phyloP scores from a whole-genome alignment of 1,284 basidiomycete genomes.

The Papiliotrema laurentii region DNA sequence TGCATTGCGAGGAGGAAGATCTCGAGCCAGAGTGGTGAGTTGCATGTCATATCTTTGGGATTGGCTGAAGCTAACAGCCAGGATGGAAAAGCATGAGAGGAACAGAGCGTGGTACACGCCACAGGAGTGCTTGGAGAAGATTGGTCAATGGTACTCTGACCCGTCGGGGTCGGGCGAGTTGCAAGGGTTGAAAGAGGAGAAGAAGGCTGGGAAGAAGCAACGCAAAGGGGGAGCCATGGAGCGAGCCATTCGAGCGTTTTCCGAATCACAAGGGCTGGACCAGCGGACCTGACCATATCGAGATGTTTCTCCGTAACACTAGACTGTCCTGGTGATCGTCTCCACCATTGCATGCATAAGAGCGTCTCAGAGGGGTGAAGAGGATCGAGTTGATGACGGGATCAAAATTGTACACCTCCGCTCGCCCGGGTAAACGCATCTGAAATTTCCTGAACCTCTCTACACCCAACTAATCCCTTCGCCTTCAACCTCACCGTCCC shows the following conservation, averaged over 20 bases:
- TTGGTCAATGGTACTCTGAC: slow-evolving; percentile 28
- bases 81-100: slow-evolving; percentile 35
- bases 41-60: background rate
- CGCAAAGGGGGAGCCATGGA: slow-evolving; percentile 35
- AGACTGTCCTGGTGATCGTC: too few species aligned
- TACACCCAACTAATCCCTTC: background rate
- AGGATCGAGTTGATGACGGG: background rate
- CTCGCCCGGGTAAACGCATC: background rate
- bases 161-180: slow-evolving; percentile 1
- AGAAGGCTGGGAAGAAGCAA: slow-evolving; percentile 26
- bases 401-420: background rate
- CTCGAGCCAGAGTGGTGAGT: slow-evolving; percentile 28
- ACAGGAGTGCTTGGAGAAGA: slow-evolving; percentile 12
- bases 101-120: slow-evolving; percentile 25
- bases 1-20: slow-evolving; percentile 15
- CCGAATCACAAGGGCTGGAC: slow-evolving; percentile 9
- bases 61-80: slow-evolving; percentile 6
- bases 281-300: too few species aligned
- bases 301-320: too few species aligned
- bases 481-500: too few species aligned
- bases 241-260: slow-evolving; percentile 20
- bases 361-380: too few species aligned
- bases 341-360: background rate
- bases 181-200: slow-evolving; percentile 5
- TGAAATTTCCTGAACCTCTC: background rate